Percentiles rank a stretch among this genome's conserved stretches.
These are phyloP conservation scores for Aspergillus chevalieri DNA, from an alignment of 2,329 filamentous ascomycete genomes.

Conservation along the genomic window DNA sequence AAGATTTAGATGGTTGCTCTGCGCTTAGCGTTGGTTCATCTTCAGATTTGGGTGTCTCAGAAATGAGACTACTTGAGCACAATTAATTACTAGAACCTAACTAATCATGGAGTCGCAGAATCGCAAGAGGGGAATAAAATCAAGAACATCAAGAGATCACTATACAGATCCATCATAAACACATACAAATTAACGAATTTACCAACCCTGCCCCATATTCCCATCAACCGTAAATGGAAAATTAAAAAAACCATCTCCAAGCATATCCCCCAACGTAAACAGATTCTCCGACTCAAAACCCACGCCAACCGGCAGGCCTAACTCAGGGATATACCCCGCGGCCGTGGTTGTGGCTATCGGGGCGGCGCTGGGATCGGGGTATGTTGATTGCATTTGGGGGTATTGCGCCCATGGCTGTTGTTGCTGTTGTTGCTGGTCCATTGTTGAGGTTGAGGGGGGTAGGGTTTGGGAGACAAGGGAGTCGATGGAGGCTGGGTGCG, in stretches of 20 bases:
- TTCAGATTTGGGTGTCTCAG: too few relatives aligned
- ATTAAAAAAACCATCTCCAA: slow-evolving; percentile 29
- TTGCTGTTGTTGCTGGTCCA: not conserved
- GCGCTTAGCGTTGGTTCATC: too few relatives aligned
- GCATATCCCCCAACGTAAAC: slow-evolving; percentile 25
- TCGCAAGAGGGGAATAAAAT: too few relatives aligned
- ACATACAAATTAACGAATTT: too few relatives aligned
- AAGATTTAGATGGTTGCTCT: too few relatives aligned
- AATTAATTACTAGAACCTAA: too few relatives aligned
- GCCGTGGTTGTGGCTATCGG: not conserved
- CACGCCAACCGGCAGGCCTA: slow-evolving; percentile 21
- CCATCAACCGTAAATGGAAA: slow-evolving; percentile 19
- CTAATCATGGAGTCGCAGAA: too few relatives aligned
- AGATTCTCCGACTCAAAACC: slow-evolving; percentile 24
- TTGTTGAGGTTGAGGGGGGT: not conserved
- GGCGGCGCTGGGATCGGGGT: slow-evolving; percentile 11
- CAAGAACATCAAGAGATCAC: too few relatives aligned
- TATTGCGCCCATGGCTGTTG: not conserved
- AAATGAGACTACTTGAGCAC: too few relatives aligned
- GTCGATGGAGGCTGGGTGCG: slow-evolving; percentile 1
- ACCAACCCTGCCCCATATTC: slow-evolving; percentile 17
- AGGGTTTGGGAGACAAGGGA: slow-evolving; percentile 8
- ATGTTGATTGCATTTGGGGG: slow-evolving; percentile 3
- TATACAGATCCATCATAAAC: too few relatives aligned
- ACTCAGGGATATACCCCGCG: not conserved